Base-by-base conservation (phyloP, 805 yeast genomes). In the Wickerhamiella brachini region DNA sequence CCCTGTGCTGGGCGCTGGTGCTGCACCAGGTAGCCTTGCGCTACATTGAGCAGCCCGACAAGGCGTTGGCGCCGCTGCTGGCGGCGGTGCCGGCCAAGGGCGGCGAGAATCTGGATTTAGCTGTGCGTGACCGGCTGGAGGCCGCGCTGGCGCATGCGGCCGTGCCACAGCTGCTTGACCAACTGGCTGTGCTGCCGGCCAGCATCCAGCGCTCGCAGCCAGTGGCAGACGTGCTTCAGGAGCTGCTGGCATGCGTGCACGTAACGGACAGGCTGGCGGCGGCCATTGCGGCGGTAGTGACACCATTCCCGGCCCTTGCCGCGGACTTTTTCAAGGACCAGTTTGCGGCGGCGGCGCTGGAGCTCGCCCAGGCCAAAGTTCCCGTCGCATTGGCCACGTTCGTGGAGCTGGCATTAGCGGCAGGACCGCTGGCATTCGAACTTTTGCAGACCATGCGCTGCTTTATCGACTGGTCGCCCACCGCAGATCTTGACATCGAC, bases 301-400 rank as follows among this genome's bases (percentile, higher is more conserved):
- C 63, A 8, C 62, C 67, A 24, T 72, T 76, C 42, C 79, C 82
- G 1, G 70, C 70, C 42, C 62, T 70, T 42, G 65, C 73, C 1
- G 65, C 72, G 12, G 71, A 68, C 15, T 76, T 79, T 56, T 79
- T 78, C 56, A 62, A 65, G 2, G 67, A 71, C 49, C 70, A 71
- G n/a, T 65, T 70, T 1, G 69, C 75, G 0, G 67, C 68, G 21
- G 71, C 72, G 48, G 62, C 73, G 3, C 59, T 81, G 29, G 68
- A 76, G 15, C 62, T 86, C 24, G 67, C 85, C 1, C 73, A 81
- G 54, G 82, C 93, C 0, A 87, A 89, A 60, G 75, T 85, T 54
- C 97, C 97, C 0, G 61, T 74, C 1, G 59, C 79, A 1, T 63
- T 85, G 17, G 63, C 73, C 1, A 81, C 90, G 0, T 79, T 81